These are phyloP conservation scores for Puccinia novopanici DNA, from an alignment of 1,284 basidiomycete species.

Conservation along the genomic window DNA sequence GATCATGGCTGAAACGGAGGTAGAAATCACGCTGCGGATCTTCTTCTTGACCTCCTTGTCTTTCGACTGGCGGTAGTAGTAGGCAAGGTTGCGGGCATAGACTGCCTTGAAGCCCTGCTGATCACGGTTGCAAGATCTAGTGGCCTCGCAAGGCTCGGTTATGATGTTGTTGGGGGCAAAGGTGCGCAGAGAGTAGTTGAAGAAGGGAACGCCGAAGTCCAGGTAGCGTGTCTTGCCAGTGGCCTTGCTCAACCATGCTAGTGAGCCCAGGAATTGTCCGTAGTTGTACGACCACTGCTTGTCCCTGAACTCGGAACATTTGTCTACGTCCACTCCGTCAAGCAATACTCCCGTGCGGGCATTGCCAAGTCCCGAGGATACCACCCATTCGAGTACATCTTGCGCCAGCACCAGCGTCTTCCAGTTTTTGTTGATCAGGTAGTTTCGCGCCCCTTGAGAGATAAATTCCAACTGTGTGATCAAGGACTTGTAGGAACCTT, in stretches of 20 bases:
- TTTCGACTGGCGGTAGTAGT: constrained; percentile 24
- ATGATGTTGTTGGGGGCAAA: constrained; percentile 39
- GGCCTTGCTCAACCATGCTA: constrained; percentile 43
- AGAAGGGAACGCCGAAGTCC: constrained; percentile 26
- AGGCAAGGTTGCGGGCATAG: constrained; percentile 42
- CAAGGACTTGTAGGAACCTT: constrained; percentile 43
- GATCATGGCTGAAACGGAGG: constrained; percentile 39
- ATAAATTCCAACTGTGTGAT: constrained; percentile 48
- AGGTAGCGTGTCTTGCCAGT: constrained; percentile 39
- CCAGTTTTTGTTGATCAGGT: constrained; percentile 21
- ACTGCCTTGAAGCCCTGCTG: constrained; percentile 50
- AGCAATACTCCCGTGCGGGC: constrained; percentile 10
- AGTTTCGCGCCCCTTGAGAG: constrained; percentile 44
- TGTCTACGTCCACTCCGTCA: constrained; percentile 19
- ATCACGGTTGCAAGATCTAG: constrained; percentile 45
- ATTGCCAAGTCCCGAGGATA: constrained; percentile 28
- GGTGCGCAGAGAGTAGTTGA: background rate
- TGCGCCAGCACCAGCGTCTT: constrained; percentile 16
- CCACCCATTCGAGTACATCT: constrained; percentile 17
- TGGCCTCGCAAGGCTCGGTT: constrained; percentile 38
- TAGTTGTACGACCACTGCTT: constrained; percentile 44
- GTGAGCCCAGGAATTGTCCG: constrained; percentile 33
- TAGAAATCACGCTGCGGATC: constrained; percentile 31
- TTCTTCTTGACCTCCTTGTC: constrained; percentile 1
- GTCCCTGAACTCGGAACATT: constrained; percentile 6